Percentiles rank a stretch among this genome's conserved stretches.
phyloP scores from a whole-genome alignment of 2,329 filamentous ascomycete genomes.

The Botrytis elliptica region DNA sequence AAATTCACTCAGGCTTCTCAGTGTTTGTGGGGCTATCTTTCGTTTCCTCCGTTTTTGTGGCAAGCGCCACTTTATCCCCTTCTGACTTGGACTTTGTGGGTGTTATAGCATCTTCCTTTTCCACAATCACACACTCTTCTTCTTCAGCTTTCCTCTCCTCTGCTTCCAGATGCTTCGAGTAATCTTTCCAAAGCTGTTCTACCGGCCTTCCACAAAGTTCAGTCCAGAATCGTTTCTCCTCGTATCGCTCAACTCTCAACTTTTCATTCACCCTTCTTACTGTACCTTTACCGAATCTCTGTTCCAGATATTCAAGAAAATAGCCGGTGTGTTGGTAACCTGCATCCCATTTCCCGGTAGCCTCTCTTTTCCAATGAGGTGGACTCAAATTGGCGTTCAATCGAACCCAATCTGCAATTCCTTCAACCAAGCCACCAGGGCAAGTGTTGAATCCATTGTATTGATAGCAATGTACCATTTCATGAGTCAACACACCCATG shows the following conservation, averaged over 20 bases:
- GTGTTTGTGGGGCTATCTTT: neutral
- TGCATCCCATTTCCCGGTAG: slow-evolving; percentile 69
- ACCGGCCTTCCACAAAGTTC: slow-evolving; percentile 66
- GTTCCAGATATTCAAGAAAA: slow-evolving; percentile 84
- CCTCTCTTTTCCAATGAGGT: slow-evolving; percentile 72
- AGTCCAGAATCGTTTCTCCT: slow-evolving; percentile 65
- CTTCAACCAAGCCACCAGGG: slow-evolving; percentile 81
- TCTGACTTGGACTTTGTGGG: neutral
- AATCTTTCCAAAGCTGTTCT: slow-evolving; percentile 71
- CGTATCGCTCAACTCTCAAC: slow-evolving; percentile 61
- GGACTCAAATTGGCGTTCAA: slow-evolving; percentile 70
- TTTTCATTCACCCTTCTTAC: slow-evolving; percentile 66
- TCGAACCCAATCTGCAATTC: slow-evolving; percentile 90
- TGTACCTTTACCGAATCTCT: slow-evolving; percentile 57
- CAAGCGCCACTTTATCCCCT: neutral
- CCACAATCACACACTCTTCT: slow-evolving; percentile 37
- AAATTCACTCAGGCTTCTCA: neutral
- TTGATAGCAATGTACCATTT: slow-evolving; percentile 94
- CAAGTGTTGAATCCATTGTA: slow-evolving; percentile 63
- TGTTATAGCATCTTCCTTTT: slow-evolving; percentile 32
- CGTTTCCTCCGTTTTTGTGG: neutral
- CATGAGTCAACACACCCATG: slow-evolving; percentile 80
- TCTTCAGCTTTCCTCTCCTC: slow-evolving; percentile 32
- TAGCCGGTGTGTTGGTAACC: slow-evolving; percentile 91
- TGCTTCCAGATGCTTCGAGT: slow-evolving; percentile 47